phyloP scores from a whole-genome alignment of 805 yeast species.

The Priceomyces castillae region DNA sequence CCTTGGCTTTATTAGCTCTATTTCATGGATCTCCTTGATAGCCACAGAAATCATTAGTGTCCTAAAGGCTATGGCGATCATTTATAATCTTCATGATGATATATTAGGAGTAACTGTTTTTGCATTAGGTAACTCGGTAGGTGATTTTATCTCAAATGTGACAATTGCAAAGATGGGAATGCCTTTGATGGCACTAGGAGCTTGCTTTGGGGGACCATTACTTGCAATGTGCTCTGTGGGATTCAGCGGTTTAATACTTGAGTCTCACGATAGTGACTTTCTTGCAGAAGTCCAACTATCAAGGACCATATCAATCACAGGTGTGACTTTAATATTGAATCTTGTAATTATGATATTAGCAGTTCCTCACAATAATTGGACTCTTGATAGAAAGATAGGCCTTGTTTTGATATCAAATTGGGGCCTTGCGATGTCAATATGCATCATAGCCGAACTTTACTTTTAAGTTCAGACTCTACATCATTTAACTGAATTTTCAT shows the following conservation, averaged over 20 bases:
- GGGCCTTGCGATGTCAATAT: slow-evolving; percentile 24
- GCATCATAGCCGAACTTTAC: slow-evolving; percentile 21
- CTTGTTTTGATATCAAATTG: slow-evolving; percentile 27
- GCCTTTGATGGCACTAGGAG: slow-evolving; percentile 90
- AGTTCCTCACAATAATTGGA: slow-evolving; percentile 28
- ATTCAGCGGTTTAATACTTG: slow-evolving; percentile 52
- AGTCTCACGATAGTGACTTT: slow-evolving; percentile 8
- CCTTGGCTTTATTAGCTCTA: slow-evolving; percentile 63
- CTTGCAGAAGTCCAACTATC: slow-evolving; percentile 16
- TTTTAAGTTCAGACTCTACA: slow-evolving; percentile 2
- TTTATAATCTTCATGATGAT: slow-evolving; percentile 67
- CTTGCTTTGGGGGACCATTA: slow-evolving; percentile 92
- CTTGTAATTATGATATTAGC: slow-evolving; percentile 17
- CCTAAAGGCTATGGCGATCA: slow-evolving; percentile 57
- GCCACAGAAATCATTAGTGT: slow-evolving; percentile 70
- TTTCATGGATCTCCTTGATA: slow-evolving; percentile 65
- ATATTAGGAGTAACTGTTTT: slow-evolving; percentile 83
- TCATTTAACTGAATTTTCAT: neutral
- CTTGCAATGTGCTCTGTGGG: slow-evolving; percentile 82
- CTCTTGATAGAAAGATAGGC: slow-evolving; percentile 35
- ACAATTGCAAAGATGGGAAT: slow-evolving; percentile 79
- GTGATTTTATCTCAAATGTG: slow-evolving; percentile 81
- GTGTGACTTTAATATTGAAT: slow-evolving; percentile 20
- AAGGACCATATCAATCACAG: slow-evolving; percentile 20
- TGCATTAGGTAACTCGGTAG: slow-evolving; percentile 90